phyloP scores from a whole-genome alignment of 257 asterid genomes.

The Marsdenia floribunda region DNA sequence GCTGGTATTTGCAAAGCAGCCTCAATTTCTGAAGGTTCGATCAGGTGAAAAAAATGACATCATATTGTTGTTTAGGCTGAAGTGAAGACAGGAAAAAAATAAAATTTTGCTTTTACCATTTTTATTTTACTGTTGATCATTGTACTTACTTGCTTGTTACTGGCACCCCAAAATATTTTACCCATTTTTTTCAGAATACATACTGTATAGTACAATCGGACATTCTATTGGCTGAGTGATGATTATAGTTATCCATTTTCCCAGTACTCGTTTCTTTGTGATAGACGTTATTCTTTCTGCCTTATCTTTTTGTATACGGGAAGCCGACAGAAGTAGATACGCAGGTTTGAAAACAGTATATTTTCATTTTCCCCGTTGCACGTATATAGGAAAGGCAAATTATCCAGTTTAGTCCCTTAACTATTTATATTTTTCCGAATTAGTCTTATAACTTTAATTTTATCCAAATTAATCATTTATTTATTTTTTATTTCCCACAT shows the following conservation, averaged over 20 bases:
- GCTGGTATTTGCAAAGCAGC: slow-evolving; percentile 81
- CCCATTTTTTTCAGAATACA: not conserved
- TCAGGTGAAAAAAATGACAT: slow-evolving; percentile 29
- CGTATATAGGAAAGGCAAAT: too few species aligned
- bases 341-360: too few species aligned
- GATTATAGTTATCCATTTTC: not conserved
- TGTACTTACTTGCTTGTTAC: not conserved
- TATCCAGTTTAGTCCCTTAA: too few species aligned
- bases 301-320: too few species aligned
- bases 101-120: not conserved
- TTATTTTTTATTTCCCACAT: too few species aligned
- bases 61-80: not conserved
- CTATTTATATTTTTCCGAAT: too few species aligned
- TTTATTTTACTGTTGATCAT: not conserved
- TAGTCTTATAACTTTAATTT: too few species aligned
- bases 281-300: not conserved
- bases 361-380: too few species aligned
- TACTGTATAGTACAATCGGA: not conserved
- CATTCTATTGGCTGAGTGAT: not conserved
- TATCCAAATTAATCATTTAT: too few species aligned
- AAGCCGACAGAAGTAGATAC: too few species aligned
- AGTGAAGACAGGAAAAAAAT: not conserved
- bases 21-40: slow-evolving; percentile 60
- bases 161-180: not conserved
- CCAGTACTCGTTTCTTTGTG: not conserved